Percentiles rank a stretch among this genome's conserved stretches.
phyloP scores from a whole-genome alignment of 179 eudicot genomes.

The Heliamphora pulchella region DNA sequence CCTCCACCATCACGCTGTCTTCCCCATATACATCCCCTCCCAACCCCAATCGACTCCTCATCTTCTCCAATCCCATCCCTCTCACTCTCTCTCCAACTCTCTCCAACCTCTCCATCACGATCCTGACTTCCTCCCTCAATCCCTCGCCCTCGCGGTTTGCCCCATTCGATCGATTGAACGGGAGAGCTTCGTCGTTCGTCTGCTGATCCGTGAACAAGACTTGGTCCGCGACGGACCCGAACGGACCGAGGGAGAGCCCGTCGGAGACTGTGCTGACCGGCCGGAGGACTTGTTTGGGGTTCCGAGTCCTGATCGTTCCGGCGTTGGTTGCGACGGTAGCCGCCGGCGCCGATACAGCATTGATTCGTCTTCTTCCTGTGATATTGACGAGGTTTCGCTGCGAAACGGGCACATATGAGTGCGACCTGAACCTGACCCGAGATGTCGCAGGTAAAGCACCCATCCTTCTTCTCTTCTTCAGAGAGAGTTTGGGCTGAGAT shows the following conservation, averaged over 20 bases:
- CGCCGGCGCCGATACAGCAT: neutral
- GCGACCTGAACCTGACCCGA: neutral
- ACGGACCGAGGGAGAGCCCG: too few species aligned
- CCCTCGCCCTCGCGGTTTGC: too few species aligned
- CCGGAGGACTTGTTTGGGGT: neutral
- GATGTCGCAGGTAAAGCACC: too few species aligned
- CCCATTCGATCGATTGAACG: neutral
- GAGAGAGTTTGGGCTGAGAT: too few species aligned
- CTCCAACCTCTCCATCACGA: constrained; percentile 9
- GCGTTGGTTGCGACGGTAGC: neutral
- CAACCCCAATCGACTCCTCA: neutral
- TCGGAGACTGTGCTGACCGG: too few species aligned
- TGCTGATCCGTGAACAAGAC: neutral
- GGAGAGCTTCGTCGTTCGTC: too few species aligned
- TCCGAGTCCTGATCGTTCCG: neutral
- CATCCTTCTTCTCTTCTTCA: neutral
- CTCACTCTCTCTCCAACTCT: constrained; percentile 9
- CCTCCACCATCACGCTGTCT: neutral
- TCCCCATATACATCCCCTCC: neutral
- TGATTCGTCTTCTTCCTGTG: neutral
- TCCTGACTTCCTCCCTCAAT: neutral
- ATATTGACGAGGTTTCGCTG: too few species aligned
- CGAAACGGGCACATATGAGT: neutral
- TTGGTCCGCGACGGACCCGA: neutral
- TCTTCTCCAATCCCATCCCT: constrained; percentile 10